These are phyloP conservation scores for Limtongia smithiae DNA, from an alignment of 805 yeast species.

Conservation along the genomic window DNA sequence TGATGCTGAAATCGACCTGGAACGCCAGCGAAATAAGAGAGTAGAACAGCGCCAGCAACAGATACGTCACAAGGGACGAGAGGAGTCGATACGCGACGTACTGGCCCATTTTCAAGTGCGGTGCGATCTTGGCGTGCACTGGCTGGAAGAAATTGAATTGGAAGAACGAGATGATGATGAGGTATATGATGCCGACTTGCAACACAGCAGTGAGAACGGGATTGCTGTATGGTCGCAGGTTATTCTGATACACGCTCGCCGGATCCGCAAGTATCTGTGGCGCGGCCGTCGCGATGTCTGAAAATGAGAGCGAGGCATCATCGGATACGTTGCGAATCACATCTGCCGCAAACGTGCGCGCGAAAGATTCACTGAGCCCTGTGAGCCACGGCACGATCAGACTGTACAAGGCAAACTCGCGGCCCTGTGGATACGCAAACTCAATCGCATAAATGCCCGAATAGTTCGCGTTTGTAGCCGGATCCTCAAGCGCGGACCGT, in stretches of 20 bases:
- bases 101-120: slow-evolving; percentile 43
- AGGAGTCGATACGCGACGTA: slow-evolving; percentile 52
- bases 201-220: slow-evolving; percentile 58
- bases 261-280: slow-evolving; percentile 37
- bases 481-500: slow-evolving; percentile 41
- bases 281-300: slow-evolving; percentile 29
- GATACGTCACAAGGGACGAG: slow-evolving; percentile 48
- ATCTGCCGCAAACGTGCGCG: slow-evolving; percentile 21
- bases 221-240: slow-evolving; percentile 49
- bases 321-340: slow-evolving; percentile 35
- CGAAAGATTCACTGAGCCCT: slow-evolving; percentile 35
- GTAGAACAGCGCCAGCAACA: slow-evolving; percentile 55
- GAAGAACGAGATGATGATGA: slow-evolving; percentile 69
- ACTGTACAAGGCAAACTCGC: slow-evolving; percentile 53
- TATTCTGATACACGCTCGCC: slow-evolving; percentile 41
- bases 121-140: slow-evolving; percentile 50
- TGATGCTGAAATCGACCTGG: slow-evolving; percentile 55
- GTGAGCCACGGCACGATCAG: slow-evolving; percentile 46
- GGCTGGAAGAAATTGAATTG: slow-evolving; percentile 57
- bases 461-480: slow-evolving; percentile 33
- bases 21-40: slow-evolving; percentile 64
- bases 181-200: slow-evolving; percentile 71
- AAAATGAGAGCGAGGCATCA: slow-evolving; percentile 32
- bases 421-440: slow-evolving; percentile 56
- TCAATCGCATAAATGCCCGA: slow-evolving; percentile 38